These are phyloP conservation scores for Aurinia saxatilis DNA, from an alignment of 345 rosid species.

Conservation along the genomic window DNA sequence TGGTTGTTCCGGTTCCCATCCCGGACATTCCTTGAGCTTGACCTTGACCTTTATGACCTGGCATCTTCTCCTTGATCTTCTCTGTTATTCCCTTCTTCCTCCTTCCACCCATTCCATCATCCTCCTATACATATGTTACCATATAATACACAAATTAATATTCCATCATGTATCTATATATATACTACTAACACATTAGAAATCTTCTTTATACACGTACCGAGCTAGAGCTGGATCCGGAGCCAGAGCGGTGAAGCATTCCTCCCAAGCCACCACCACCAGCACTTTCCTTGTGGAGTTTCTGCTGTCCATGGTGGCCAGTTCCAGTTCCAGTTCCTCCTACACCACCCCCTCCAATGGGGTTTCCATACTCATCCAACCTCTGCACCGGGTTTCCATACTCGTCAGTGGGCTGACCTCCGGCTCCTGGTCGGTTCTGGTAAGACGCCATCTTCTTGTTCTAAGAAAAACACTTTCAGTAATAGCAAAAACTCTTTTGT, in stretches of 20 bases:
- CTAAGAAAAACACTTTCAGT: neutral
- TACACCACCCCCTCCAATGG: slow-evolving; percentile 14
- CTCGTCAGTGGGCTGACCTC: slow-evolving; percentile 35
- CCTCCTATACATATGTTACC: slow-evolving; percentile 38
- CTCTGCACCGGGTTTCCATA: slow-evolving; percentile 32
- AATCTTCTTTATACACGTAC: slow-evolving; percentile 11
- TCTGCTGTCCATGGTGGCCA: slow-evolving; percentile 23
- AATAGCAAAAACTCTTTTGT: neutral
- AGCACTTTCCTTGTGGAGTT: slow-evolving; percentile 14
- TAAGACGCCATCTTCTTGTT: slow-evolving; percentile 23
- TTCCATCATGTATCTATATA: too few relatives aligned
- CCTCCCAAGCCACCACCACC: slow-evolving; percentile 27
- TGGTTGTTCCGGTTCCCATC: too few relatives aligned
- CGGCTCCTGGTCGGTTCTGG: slow-evolving; percentile 30
- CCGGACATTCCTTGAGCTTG: slow-evolving; percentile 22
- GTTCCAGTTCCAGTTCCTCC: slow-evolving; percentile 30
- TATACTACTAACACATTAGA: neutral
- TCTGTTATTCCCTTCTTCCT: slow-evolving; percentile 54
- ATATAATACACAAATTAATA: too few relatives aligned
- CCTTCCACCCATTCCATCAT: slow-evolving; percentile 66
- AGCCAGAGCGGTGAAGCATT: slow-evolving; percentile 46
- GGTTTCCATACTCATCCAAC: slow-evolving; percentile 30
- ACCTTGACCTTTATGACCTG: slow-evolving; percentile 34
- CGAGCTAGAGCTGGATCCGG: slow-evolving; percentile 49
- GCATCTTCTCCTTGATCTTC: slow-evolving; percentile 55